Evolutionary conservation across 192 early-diverging fungal genomes (phyloP), one percentile per base, ranked within the genome.

Genomic region (Coemansia sp.): DNA sequence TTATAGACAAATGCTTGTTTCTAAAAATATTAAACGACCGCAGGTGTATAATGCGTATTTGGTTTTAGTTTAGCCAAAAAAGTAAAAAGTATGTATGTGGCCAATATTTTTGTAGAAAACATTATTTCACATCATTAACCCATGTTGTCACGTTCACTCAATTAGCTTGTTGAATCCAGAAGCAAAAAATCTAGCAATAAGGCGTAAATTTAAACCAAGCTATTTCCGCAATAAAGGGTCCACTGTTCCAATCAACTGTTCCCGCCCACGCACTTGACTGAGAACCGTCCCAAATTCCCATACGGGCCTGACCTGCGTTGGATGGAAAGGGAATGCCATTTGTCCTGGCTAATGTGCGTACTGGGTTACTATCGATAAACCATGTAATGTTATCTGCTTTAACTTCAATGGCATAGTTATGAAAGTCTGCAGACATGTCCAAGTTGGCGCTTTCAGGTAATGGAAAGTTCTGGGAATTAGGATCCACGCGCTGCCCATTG

Each of bases 401-500:
- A 35, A 80, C 78, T 56, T 86, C 85, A 25, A 88, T 85, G 2
- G 77, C 73, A 54, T 88, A 88, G 40, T 58, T 77, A 58, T 85
- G 83, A 43, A 71, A 81, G 3, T 54, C 65, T 22, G 65, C 62
- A 10, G 81, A 58, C 44, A 75, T 73, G 25, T 84, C 65, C 6
- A 56, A 38, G 4, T 61, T 55, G 6, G 67, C 43, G 21, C 82
- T 45, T 16, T 77, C 76, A 16, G 65, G 66, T 2, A 65, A 73
- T 14, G 73, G 67, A 18, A 68, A 16, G 44, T 54, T 54, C 12
- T 62, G 61, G 19, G 67, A 59, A 24, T 59, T 52, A 1, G 65
- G 58, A 12, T 74, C 71, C 0, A 82, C 73, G 18, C 72, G 80
- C 52, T 70, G 56, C 10, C 81, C 83, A 16, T 74, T 61, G 46